Evolutionary conservation across 352 stramenopile genomes (phyloP), one percentile per base, ranked within the genome.

Genomic region (Globisporangium paroecandrum): DNA sequence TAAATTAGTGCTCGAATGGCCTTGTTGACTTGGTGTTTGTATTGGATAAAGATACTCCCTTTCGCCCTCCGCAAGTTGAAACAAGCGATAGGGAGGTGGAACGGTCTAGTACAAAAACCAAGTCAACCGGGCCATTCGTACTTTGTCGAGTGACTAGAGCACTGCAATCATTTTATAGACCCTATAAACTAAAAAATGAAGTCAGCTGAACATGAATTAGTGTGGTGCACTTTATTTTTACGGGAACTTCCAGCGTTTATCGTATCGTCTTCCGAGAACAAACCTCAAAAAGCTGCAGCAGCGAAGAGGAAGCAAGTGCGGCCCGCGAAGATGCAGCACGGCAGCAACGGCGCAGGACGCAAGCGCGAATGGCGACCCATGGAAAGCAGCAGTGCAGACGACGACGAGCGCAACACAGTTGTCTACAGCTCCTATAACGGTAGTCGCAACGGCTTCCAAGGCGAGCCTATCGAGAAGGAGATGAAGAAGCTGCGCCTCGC

Each of bases 401-500:
- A 24, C 6, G 24, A 49, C 13, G 47, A 60, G 10, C 53, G 24
- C 25, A 32, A 20, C 10, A 34, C 25, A n/a, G 29, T 25, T 32
- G 22, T n/a, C 38, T 4, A 25, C 13, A 18, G 34, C 3, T 10
- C 32, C 20, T 38, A 34, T 38, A 46, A 29, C 20, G 32, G 47
- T n/a, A 22, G 58, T 34, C 29, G 27, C 24, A 36, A 58, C 49
- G 36, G n/a, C 10, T 18, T 22, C 12, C 54, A 62, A 54, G 78
- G 77, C 51, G 78, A 87, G 25, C 69, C 70, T 7, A 89, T 93
- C 56, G 85, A 89, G 65, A 82, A 79, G 34, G 83, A 90, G 58
- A 79, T 93, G 76, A 93, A 93, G 71, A 77, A 80, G 41, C 75
- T 93, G 72, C 82, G 83, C 18, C 78, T 93, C 32, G 83, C 85